Evolutionary conservation across 169 alveolate species (phyloP), one percentile per base, ranked within the genome.

Genomic region (Besnoitia besnoiti): DNA sequence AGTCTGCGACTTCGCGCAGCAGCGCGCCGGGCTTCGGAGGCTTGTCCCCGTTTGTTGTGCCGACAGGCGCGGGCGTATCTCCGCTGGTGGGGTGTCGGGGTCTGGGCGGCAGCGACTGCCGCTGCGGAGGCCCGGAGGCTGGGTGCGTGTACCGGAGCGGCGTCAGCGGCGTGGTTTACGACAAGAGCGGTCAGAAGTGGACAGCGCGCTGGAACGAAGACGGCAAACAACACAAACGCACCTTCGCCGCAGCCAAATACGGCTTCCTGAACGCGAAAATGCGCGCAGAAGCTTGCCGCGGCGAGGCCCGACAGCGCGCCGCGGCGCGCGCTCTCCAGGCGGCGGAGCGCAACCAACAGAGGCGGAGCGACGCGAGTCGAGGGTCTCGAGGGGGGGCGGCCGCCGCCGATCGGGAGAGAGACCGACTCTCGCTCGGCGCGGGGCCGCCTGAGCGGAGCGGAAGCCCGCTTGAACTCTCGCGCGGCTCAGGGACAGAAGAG

Each of bases 181-280:
- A 85, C 55, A 85, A 85, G 46, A 46, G 76, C 80, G 91, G 91
- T 7, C 91, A 85, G 55, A 85, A 85, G 55, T 85, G 91, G 91
- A 85, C 91, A 49, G 91, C 91, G 40, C 44, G 91, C 1, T 85
- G 91, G 91, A 85, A 50, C n/a, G 91, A 85, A 39, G 61, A 85
- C n/a, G 91, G 91, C 37, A 33, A 61, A 24, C 91, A 85, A 33
- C 91, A 85, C 37, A 85, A 85, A 35, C 37, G 67, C 27, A 85
- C 91, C 19, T 85, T 85, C n/a, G 91, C 91, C 24, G 40, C 91
- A 5, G 91, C 91, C 27, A 85, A 85, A 24, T 85, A 85, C 80
- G 91, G 91, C 16, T 85, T 85, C 51, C 51, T 85, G 33, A 46
- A 50, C 35, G 91, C 91, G 37, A 85, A 85, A 40, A 51, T 46